phyloP scores from a whole-genome alignment of 23 red algal genomes.

The Gracilaria domingensis region DNA sequence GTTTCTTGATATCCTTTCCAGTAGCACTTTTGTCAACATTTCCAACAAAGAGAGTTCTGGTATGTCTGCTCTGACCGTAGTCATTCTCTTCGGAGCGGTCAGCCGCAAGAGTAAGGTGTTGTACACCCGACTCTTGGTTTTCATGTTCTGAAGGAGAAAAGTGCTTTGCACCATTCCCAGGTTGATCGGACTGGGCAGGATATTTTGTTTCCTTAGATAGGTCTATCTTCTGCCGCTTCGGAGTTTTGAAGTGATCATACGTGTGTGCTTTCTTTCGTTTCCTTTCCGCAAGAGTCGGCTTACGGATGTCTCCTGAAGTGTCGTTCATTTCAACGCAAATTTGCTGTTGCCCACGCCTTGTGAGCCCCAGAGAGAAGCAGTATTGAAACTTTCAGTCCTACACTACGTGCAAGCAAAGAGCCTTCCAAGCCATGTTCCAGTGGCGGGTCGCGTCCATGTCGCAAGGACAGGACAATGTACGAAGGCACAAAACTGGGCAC shows the following conservation, averaged over 20 bases:
- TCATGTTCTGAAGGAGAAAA: not conserved
- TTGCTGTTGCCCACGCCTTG: not conserved
- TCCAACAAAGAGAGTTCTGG: slow-evolving; percentile 87
- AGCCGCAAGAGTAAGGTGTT: not conserved
- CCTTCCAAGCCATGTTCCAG: too few relatives aligned
- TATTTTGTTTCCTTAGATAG: not conserved
- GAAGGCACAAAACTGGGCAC: too few relatives aligned
- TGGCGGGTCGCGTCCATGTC: too few relatives aligned
- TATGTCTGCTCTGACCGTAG: slow-evolving; percentile 21
- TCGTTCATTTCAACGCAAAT: not conserved
- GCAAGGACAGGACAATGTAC: too few relatives aligned
- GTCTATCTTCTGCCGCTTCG: slow-evolving; percentile 7
- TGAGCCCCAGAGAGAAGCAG: not conserved
- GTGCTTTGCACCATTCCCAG: not conserved
- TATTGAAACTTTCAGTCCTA: not conserved
- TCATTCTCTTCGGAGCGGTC: slow-evolving; percentile 36
- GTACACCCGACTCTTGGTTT: not conserved
- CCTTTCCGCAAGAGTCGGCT: not conserved
- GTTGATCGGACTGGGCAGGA: not conserved
- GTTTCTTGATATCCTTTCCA: slow-evolving; percentile 69
- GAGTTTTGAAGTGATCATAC: slow-evolving; percentile 10
- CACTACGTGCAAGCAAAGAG: too few relatives aligned
- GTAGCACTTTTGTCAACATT: slow-evolving; percentile 71
- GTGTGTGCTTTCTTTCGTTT: not conserved
- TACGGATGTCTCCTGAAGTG: not conserved